Evolutionary conservation across 305 asterid species (phyloP).

Genomic region (Ilex paraguariensis): DNA sequence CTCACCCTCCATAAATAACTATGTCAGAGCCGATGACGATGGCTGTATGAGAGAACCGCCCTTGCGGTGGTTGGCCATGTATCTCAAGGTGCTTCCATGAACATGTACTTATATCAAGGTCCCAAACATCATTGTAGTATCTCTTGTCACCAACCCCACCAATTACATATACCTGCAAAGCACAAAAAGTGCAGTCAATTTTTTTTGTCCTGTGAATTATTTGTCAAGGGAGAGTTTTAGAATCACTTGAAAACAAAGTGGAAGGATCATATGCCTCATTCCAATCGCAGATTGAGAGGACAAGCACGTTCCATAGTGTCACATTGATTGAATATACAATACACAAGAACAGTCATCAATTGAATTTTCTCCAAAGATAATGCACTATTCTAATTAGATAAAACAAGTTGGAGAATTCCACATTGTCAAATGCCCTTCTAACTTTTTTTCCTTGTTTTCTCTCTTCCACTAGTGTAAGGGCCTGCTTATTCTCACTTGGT

Average conservation of each 20-base stretch:
- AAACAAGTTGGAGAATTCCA: too few species aligned
- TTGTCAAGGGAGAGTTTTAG: not conserved
- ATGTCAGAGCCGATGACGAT: slow-evolving; percentile 49
- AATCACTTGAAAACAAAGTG: not conserved
- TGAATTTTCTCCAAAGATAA: too few species aligned
- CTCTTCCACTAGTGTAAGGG: too few species aligned
- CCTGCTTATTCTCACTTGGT: not conserved
- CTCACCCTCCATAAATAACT: slow-evolving; percentile 86
- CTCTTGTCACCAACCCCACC: slow-evolving; percentile 93
- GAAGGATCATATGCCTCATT: too few species aligned
- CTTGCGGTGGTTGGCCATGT: slow-evolving; percentile 58
- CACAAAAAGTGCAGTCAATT: not conserved
- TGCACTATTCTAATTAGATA: too few species aligned
- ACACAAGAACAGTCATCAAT: too few species aligned
- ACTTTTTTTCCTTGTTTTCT: too few species aligned
- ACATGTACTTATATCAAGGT: slow-evolving; percentile 48
- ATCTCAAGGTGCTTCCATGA: slow-evolving; percentile 69
- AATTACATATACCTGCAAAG: slow-evolving; percentile 58
- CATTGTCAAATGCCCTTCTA: too few species aligned
- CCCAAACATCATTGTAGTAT: slow-evolving; percentile 82
- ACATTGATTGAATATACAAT: too few species aligned
- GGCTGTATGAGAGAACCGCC: slow-evolving; percentile 91
- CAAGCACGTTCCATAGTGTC: too few species aligned
- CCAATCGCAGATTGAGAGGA: too few species aligned
- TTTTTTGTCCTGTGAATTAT: not conserved